A percentile compares a stretch with the other conserved stretches of the same genome.
Evolutionary conservation across 768 basidiomycete genomes (phyloP).

Genomic region (Pulveroboletus sp.): DNA sequence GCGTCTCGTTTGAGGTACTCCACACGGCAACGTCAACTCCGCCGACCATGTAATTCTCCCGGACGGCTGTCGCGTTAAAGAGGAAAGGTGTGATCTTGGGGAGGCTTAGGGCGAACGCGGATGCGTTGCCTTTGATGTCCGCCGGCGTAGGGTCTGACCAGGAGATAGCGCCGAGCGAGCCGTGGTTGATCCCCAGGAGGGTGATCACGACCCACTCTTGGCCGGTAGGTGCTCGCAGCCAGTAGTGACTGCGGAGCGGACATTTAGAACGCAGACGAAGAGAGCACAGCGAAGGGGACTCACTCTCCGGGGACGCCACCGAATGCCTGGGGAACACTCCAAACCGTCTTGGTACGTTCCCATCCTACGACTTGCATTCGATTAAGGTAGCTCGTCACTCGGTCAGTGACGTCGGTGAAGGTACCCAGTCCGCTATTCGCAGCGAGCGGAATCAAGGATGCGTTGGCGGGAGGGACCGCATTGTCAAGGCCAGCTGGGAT

Average conservation of each 20-base stretch:
- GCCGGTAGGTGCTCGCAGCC: slow-evolving; percentile 63
- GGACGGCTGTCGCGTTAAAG: slow-evolving; percentile 38
- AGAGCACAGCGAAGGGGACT: slow-evolving; percentile 11
- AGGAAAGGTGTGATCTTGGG: slow-evolving; percentile 48
- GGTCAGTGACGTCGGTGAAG: slow-evolving; percentile 63
- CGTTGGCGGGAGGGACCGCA: slow-evolving; percentile 24
- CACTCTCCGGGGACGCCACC: slow-evolving; percentile 41
- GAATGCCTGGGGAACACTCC: slow-evolving; percentile 80
- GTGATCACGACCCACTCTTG: slow-evolving; percentile 64
- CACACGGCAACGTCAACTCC: slow-evolving; percentile 53
- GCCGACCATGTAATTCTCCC: slow-evolving; percentile 38
- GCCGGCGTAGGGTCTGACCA: slow-evolving; percentile 54
- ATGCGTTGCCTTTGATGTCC: slow-evolving; percentile 55
- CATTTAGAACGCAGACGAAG: too few species aligned
- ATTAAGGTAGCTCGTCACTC: slow-evolving; percentile 64
- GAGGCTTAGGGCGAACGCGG: slow-evolving; percentile 44
- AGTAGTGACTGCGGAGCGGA: slow-evolving; percentile 39
- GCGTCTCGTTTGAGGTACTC: slow-evolving; percentile 41
- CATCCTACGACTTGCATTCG: slow-evolving; percentile 60
- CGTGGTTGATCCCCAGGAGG: slow-evolving; percentile 69
- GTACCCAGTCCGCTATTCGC: slow-evolving; percentile 26
- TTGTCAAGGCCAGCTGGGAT: slow-evolving; percentile 39
- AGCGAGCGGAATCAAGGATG: slow-evolving; percentile 14
- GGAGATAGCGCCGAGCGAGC: slow-evolving; percentile 48
- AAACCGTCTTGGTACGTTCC: slow-evolving; percentile 65